These are phyloP conservation scores for Fraxinus baroniana DNA, from an alignment of 305 asterid genomes.

Conservation along the genomic window DNA sequence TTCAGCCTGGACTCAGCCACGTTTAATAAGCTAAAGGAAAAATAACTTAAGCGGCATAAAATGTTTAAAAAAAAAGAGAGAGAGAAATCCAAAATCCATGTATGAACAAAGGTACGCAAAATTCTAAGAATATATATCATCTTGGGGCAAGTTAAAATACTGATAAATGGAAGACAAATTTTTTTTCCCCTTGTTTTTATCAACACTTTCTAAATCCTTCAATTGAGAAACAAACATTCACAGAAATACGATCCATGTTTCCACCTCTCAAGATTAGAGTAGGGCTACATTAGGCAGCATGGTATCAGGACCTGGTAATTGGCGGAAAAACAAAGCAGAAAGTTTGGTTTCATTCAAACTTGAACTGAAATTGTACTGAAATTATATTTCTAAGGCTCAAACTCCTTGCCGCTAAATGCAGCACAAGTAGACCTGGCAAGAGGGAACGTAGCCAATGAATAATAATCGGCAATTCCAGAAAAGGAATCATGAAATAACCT, in stretches of 20 bases:
- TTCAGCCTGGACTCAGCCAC: slow-evolving; percentile 18
- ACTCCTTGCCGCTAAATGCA: background rate
- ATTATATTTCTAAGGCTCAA: background rate
- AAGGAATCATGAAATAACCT: slow-evolving; percentile 37
- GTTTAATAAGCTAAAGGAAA: slow-evolving; percentile 12
- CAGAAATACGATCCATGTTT: background rate
- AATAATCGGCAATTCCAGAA: background rate
- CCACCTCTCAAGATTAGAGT: background rate
- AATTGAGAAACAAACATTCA: background rate
- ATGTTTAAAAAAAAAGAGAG: background rate
- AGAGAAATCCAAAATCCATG: background rate
- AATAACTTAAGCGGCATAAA: background rate
- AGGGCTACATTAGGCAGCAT: background rate
- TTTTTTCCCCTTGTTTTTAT: background rate
- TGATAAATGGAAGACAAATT: background rate
- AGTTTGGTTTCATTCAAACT: background rate
- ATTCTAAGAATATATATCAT: background rate
- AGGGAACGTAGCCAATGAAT: background rate
- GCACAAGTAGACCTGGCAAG: background rate
- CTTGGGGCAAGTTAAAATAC: background rate
- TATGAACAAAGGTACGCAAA: background rate
- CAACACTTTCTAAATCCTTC: background rate
- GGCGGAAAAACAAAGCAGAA: background rate
- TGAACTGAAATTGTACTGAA: background rate
- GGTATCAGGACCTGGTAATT: background rate